These are phyloP conservation scores for Tremellales sp. DNA, from an alignment of 1,284 basidiomycete species.

Conservation along the genomic window DNA sequence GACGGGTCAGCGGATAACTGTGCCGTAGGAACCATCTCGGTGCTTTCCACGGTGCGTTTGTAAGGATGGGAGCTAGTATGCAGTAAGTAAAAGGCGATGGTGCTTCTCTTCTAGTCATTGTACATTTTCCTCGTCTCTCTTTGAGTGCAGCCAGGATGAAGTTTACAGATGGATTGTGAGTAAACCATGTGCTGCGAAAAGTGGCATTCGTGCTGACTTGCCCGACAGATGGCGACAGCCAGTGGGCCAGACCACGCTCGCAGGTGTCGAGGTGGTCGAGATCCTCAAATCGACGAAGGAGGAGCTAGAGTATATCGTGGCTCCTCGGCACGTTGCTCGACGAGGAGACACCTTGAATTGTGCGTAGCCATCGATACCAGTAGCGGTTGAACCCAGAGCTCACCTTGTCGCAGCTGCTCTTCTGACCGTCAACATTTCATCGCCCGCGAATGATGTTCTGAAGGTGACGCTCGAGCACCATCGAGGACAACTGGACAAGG, in stretches of 20 bases:
- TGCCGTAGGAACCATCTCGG: too few relatives aligned
- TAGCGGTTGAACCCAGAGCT: not conserved
- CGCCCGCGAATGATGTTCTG: constrained; percentile 63
- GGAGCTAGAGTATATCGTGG: constrained; percentile 59
- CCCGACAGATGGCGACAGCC: constrained; percentile 29
- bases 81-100: too few relatives aligned
- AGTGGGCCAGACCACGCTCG: constrained; percentile 50
- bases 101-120: too few relatives aligned
- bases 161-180: constrained; percentile 56
- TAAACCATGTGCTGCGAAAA: not conserved
- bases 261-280: constrained; percentile 56
- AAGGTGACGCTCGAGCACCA: constrained; percentile 51
- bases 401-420: constrained; percentile 51
- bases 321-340: constrained; percentile 62
- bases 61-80: too few relatives aligned
- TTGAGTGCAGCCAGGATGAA: constrained; percentile 30
- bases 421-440: constrained; percentile 59
- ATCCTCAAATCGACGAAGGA: constrained; percentile 44
- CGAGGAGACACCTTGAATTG: constrained; percentile 65
- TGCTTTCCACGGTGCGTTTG: too few relatives aligned
- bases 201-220: constrained; percentile 4
- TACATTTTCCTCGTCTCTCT: too few relatives aligned
- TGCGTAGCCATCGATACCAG: not conserved
- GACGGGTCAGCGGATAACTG: too few relatives aligned
- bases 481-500: constrained; percentile 50